A percentile compares a stretch with the other conserved stretches of the same genome.
Evolutionary conservation across 345 rosid genomes (phyloP).

Genomic region (Sonneratia caseolaris): DNA sequence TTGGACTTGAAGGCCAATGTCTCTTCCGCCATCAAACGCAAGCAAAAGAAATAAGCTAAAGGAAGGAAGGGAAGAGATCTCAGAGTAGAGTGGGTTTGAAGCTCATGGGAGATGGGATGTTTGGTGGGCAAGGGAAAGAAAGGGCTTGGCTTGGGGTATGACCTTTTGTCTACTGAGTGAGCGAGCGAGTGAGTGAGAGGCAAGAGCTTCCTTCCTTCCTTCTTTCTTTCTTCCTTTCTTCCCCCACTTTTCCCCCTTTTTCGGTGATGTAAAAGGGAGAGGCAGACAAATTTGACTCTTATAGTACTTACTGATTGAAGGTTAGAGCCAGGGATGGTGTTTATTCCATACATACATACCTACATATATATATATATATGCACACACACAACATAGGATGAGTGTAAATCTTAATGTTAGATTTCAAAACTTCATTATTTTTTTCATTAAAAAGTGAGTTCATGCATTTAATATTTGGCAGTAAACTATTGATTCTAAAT

Average conservation of each 20-base stretch:
- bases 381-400: too few species aligned
- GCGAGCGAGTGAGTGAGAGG: background rate
- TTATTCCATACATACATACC: background rate
- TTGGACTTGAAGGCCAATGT: background rate
- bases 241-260: background rate
- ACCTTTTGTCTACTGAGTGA: background rate
- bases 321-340: constrained; percentile 17
- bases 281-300: constrained; percentile 33
- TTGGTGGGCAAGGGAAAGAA: constrained; percentile 3
- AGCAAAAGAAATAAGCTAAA: background rate
- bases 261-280: constrained; percentile 6
- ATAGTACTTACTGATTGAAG: constrained; percentile 1
- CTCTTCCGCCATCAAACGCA: constrained; percentile 8
- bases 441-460: too few species aligned
- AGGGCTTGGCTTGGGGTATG: background rate
- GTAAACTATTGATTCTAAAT: too few species aligned
- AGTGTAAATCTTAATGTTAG: too few species aligned
- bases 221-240: background rate
- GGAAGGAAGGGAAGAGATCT: background rate
- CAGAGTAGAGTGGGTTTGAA: background rate
- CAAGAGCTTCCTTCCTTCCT: background rate
- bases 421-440: too few species aligned
- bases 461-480: too few species aligned
- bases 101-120: constrained; percentile 3
- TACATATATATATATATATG: background rate